These are phyloP conservation scores for Pneumocystis carinii DNA, from an alignment of 1,139 yeast genomes.

Conservation along the genomic window DNA sequence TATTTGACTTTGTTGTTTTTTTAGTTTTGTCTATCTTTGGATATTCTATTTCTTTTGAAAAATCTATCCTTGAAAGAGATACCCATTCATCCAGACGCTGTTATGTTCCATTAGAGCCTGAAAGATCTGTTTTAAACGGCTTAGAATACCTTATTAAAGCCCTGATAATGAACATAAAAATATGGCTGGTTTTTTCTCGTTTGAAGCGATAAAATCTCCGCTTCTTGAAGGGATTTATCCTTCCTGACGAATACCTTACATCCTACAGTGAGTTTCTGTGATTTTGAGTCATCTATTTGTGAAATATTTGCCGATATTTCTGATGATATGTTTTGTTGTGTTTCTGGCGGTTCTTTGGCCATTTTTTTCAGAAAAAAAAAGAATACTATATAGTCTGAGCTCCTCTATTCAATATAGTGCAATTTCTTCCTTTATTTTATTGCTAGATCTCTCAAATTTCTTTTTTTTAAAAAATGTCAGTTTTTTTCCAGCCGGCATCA, in stretches of 20 bases:
- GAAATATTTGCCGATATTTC: not conserved
- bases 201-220: conserved; percentile 73
- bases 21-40: conserved; percentile 42
- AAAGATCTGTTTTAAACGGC: conserved; percentile 14
- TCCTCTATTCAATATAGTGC: too few relatives aligned
- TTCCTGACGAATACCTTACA: conserved; percentile 70
- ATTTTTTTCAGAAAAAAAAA: not conserved
- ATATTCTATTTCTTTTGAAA: conserved; percentile 46
- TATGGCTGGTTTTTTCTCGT: conserved; percentile 60
- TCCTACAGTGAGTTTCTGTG: conserved; percentile 29
- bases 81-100: conserved; percentile 87
- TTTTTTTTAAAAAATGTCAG: not conserved
- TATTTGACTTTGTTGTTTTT: conserved; percentile 16
- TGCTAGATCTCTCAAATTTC: not conserved
- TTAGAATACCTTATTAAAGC: conserved; percentile 50
- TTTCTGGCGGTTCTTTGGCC: not conserved
- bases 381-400: not conserved
- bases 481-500: not conserved
- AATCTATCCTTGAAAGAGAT: conserved; percentile 52
- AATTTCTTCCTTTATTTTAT: not conserved
- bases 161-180: conserved; percentile 87
- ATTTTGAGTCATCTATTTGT: conserved; percentile 12
- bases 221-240: conserved; percentile 64
- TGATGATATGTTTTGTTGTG: not conserved
- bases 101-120: not conserved